Evolutionary conservation across 1,284 basidiomycete genomes (phyloP).

Genomic region (Cerioporus squamosus): DNA sequence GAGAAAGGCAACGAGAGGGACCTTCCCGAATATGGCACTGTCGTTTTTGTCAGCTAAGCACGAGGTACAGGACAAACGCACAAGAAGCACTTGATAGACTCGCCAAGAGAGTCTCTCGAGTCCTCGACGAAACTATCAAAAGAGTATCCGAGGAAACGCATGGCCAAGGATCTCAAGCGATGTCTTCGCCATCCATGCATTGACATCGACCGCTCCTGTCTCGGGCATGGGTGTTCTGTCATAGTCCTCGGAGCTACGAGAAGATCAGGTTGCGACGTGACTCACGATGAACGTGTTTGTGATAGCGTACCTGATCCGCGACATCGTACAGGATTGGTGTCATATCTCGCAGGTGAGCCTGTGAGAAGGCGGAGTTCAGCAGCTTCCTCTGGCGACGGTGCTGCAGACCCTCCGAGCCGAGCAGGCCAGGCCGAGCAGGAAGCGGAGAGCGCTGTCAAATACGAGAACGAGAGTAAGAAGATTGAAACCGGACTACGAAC

Average conservation of each 20-base stretch:
- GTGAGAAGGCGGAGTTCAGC: conserved; percentile 19
- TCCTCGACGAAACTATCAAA: conserved; percentile 35
- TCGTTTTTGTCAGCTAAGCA: neutral
- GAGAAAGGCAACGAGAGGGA: conserved; percentile 7
- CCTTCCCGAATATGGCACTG: neutral
- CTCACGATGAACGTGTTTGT: neutral
- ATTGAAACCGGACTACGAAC: neutral
- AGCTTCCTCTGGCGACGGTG: conserved; percentile 22
- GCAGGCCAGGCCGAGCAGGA: conserved; percentile 12
- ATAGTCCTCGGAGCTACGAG: conserved; percentile 26
- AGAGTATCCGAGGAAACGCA: conserved; percentile 39
- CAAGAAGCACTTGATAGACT: conserved; percentile 36
- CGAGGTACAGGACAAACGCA: conserved; percentile 3
- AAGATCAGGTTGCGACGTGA: neutral
- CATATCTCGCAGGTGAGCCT: conserved; percentile 16
- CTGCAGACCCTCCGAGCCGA: conserved; percentile 7
- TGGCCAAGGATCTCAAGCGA: conserved; percentile 42
- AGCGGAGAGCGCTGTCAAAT: conserved; percentile 1
- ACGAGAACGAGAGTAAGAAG: neutral
- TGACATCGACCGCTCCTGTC: conserved; percentile 32
- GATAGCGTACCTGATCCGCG: conserved; percentile 2
- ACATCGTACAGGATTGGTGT: conserved; percentile 15
- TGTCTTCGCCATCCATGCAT: conserved; percentile 37
- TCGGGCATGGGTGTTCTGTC: conserved; percentile 2
- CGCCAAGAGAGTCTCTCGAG: conserved; percentile 26